These are phyloP conservation scores for Trichoderma aggressivum DNA, from an alignment of 2,329 filamentous ascomycete species.

Conservation along the genomic window DNA sequence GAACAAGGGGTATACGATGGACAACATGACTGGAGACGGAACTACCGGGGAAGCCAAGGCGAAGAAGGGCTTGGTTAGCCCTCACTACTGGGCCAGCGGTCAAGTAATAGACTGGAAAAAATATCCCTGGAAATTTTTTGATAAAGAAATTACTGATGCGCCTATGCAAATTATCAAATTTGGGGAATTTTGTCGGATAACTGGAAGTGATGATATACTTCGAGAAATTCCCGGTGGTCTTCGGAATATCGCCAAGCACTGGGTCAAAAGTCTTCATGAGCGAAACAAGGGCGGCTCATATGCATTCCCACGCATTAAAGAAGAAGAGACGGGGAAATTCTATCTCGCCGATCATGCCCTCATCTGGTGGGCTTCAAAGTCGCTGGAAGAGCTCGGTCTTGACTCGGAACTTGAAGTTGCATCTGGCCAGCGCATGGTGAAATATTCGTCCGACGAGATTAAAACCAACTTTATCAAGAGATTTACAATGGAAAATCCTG, in stretches of 20 bases:
- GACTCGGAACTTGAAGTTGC: neutral
- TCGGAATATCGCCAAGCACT: neutral
- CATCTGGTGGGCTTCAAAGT: neutral
- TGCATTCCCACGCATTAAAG: neutral
- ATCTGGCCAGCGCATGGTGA: neutral
- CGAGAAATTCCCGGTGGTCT: accelerated
- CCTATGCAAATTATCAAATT: neutral
- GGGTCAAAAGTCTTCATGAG: neutral
- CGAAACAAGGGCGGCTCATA: neutral
- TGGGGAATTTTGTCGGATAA: neutral
- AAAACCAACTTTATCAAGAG: neutral
- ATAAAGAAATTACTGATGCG: neutral
- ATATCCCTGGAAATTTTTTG: accelerated
- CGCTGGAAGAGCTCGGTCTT: neutral
- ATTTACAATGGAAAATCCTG: neutral
- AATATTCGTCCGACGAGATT: neutral
- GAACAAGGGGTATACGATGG: too few species aligned
- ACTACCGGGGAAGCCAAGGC: neutral
- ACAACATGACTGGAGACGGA: neutral
- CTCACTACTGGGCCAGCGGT: neutral
- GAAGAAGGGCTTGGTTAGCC: neutral
- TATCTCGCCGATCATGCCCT: neutral
- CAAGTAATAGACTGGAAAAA: neutral
- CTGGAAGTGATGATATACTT: neutral
- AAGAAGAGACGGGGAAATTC: neutral